Evolutionary conservation across 2,329 filamentous ascomycete genomes (phyloP).

Genomic region (Plenodomus tracheiphilus): DNA sequence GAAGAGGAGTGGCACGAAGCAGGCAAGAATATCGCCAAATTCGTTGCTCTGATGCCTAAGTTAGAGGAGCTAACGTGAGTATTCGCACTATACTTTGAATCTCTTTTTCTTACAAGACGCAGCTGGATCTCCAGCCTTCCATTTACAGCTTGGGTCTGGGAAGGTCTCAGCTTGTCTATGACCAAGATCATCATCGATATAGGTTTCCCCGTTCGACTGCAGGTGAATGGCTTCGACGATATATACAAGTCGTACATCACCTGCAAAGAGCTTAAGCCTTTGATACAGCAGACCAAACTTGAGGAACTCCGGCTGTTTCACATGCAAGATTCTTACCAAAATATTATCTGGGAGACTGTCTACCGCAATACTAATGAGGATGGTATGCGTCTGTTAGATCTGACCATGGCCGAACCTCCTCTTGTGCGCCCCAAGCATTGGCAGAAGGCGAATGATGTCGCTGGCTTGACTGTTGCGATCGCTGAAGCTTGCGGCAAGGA

Average conservation of each 20-base stretch:
- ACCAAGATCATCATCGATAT: constrained; percentile 36
- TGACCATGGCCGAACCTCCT: constrained; percentile 32
- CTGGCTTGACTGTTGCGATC: constrained; percentile 22
- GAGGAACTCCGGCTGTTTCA: constrained; percentile 33
- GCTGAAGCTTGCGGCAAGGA: constrained; percentile 15
- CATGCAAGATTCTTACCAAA: constrained; percentile 32
- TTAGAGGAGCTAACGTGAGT: constrained; percentile 37
- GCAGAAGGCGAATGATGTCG: constrained; percentile 25
- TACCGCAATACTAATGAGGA: constrained; percentile 25
- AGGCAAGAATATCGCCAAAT: constrained; percentile 14
- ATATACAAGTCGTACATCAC: constrained; percentile 26
- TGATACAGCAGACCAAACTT: constrained; percentile 27
- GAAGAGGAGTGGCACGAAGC: constrained; percentile 23
- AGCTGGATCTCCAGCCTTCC: constrained; percentile 36
- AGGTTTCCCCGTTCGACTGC: constrained; percentile 22
- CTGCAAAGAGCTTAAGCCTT: constrained; percentile 25
- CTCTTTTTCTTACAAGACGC: not conserved
- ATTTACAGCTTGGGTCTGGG: constrained; percentile 28
- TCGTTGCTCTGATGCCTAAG: constrained; percentile 24
- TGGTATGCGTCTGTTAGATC: constrained; percentile 28
- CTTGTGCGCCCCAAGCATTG: constrained; percentile 29
- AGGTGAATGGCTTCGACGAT: constrained; percentile 8
- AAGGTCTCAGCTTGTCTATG: constrained; percentile 22
- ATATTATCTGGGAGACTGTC: constrained; percentile 36
- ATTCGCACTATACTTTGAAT: not conserved